Conservation (phyloP, 306 rosid species). For the Vigna reflexopilosa region DNA sequence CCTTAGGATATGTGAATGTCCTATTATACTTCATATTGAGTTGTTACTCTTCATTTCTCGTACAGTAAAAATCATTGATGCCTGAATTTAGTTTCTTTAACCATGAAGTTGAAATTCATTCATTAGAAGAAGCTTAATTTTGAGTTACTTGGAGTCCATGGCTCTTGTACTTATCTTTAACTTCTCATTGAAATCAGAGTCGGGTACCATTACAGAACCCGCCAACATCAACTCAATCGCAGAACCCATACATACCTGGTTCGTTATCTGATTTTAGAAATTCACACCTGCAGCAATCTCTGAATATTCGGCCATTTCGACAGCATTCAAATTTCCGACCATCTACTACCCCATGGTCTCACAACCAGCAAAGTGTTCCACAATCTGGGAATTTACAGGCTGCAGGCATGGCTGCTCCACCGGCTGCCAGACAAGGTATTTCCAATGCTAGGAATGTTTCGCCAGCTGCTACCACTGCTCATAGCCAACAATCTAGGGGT, state of each 20-base stretch:
- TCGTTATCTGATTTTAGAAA: constrained; percentile 48
- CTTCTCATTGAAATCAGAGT: constrained; percentile 58
- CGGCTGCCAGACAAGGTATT: constrained; percentile 55
- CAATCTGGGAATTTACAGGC: constrained; percentile 41
- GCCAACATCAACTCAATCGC: constrained; percentile 51
- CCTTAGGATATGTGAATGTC: background rate
- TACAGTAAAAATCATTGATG: constrained; percentile 5
- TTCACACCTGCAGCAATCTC: constrained; percentile 68
- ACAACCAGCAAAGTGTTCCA: constrained; percentile 52
- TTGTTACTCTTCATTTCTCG: constrained; percentile 13
- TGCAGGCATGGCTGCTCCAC: constrained; percentile 31
- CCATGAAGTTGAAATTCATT: constrained; percentile 13
- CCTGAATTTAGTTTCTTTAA: background rate
- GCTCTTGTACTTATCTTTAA: constrained; percentile 16
- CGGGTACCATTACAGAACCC: constrained; percentile 46
- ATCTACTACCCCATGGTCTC: constrained; percentile 41
- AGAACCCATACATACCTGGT: constrained; percentile 38
- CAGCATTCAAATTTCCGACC: constrained; percentile 56
- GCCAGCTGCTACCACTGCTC: constrained; percentile 45
- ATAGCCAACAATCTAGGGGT: constrained; percentile 52
- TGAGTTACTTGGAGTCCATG: constrained; percentile 30
- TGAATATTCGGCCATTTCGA: constrained; percentile 47
- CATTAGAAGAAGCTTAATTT: constrained; percentile 27
- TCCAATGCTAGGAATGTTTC: constrained; percentile 44
- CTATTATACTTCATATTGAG: constrained; percentile 32